Conservation (phyloP, 805 yeast genomes). For the Alloascoidea africana region DNA sequence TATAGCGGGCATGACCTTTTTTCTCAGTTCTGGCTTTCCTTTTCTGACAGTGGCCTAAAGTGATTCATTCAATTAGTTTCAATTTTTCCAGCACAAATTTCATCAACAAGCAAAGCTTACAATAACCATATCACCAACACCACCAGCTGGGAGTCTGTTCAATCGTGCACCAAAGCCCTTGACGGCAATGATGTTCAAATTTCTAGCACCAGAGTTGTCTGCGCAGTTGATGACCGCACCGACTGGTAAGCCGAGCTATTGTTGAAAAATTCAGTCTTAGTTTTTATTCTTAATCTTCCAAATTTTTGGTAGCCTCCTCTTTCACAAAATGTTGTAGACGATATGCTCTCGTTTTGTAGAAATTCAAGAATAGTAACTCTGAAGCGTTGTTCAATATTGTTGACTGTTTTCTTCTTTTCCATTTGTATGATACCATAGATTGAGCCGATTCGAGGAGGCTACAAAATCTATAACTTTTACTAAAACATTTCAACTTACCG, state of each 20-base stretch:
- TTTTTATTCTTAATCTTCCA: conserved; percentile 5
- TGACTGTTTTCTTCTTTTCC: conserved; percentile 1
- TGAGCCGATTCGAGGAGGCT: not conserved
- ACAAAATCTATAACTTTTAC: conserved; percentile 6
- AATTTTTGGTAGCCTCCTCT: conserved; percentile 1
- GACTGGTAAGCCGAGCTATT: conserved; percentile 93
- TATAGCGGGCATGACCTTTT: conserved; percentile 99
- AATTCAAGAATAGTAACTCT: conserved; percentile 7
- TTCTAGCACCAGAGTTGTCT: conserved; percentile 99
- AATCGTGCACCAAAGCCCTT: conserved; percentile 99
- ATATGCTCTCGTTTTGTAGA: not conserved
- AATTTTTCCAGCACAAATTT: not conserved
- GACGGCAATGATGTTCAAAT: conserved; percentile 96
- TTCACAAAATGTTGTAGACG: not conserved
- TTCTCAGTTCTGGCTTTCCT: conserved; percentile 99
- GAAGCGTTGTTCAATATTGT: not conserved
- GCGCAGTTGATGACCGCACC: conserved; percentile 99
- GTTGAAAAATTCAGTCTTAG: conserved; percentile 8
- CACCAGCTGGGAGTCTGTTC: conserved; percentile 99
- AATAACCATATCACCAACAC: conserved; percentile 99
- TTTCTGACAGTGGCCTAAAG: conserved; percentile 97
- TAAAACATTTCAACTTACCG: conserved; percentile 71
- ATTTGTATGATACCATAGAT: conserved; percentile 2
- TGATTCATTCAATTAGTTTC: not conserved
- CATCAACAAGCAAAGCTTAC: conserved; percentile 16